Conservation (phyloP, 139 green algal species). For the Microglena sp. region DNA sequence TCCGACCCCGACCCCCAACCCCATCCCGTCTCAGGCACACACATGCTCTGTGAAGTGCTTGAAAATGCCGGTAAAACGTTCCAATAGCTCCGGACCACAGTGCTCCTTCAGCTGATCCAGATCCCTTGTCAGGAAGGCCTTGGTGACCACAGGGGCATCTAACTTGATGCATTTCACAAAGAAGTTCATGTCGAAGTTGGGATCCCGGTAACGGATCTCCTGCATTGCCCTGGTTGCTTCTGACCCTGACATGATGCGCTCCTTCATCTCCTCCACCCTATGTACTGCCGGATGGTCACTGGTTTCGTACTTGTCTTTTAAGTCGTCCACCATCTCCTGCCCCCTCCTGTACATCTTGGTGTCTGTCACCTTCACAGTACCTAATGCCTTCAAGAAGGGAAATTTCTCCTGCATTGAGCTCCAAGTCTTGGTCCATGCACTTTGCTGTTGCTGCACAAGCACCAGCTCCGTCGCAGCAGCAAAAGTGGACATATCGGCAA, state of each 20-base stretch:
- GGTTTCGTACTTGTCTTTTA: slow-evolving; percentile 85
- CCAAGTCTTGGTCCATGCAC: slow-evolving; percentile 21
- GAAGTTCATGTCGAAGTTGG: slow-evolving; percentile 78
- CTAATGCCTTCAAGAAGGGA: too few species aligned
- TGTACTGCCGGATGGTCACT: slow-evolving; percentile 77
- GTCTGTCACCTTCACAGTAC: slow-evolving; percentile 13
- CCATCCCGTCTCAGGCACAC: too few species aligned
- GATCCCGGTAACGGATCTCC: slow-evolving; percentile 72
- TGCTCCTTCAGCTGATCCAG: slow-evolving; percentile 48
- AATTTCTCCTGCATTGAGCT: slow-evolving; percentile 23
- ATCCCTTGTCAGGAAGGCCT: slow-evolving; percentile 44
- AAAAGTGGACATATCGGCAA: too few species aligned
- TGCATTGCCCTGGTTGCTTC: slow-evolving; percentile 59
- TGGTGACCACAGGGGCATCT: slow-evolving; percentile 25
- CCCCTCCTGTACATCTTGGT: slow-evolving; percentile 32
- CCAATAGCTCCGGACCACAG: slow-evolving; percentile 72
- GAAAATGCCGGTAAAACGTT: slow-evolving; percentile 73
- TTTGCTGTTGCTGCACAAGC: slow-evolving; percentile 29
- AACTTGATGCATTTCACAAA: slow-evolving; percentile 45
- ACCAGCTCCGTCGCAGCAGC: too few species aligned
- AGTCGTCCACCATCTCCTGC: slow-evolving; percentile 64
- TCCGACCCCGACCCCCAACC: too few species aligned
- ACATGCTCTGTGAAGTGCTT: slow-evolving; percentile 43
- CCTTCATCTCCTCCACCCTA: slow-evolving; percentile 55
- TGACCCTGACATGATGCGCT: slow-evolving; percentile 53